Base-by-base conservation (phyloP, 441 rosid genomes). In the Hura crepitans region DNA sequence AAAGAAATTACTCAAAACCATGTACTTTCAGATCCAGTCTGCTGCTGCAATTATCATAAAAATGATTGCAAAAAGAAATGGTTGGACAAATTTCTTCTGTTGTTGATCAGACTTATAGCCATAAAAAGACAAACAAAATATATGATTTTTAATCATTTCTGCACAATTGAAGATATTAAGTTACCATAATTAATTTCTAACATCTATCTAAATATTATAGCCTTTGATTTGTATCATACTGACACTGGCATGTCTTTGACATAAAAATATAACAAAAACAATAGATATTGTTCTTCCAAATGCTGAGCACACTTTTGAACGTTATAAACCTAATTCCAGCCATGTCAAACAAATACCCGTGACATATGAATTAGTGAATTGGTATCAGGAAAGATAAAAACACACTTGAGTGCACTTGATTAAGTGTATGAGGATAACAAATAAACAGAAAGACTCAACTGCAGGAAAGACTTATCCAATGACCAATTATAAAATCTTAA, bases 181-280 rank as follows among this genome's bases (percentile, higher is more conserved):
- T 46, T 64, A 46, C 35, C 54, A 14, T 58, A 15, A 64, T 46
- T 15, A 27, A 15, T 35, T 33, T 50, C 46, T 3, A 53, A 5
- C 25, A 20, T 65, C 59, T 14, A 50, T 35, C 49, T 14, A 53
- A 53, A 50, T 22, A 23, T 31, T 31, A n/a, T 6, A 31, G 33
- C 51, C 45, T 35, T n/a, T n/a, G 56, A 30, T 46, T 18, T 69
- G 23, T 45, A 31, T 66, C 13, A 66, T 50, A 47, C 59, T 51
- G 33, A 31, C 62, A 46, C 20, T 11, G 49, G 15, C 15, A 51
- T 13, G 43, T 14, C 23, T 27, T 11, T 62, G 37, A 27, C 28
- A 13, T 45, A 17, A 6, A 39, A 47, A 18, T 22, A 22, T 31
- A 31, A 28, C 25, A 69, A 20, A 46, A 22, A 2, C n/a, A 18